These are phyloP conservation scores for Gypsophila paniculata DNA, from an alignment of 179 eudicot genomes.

Conservation along the genomic window DNA sequence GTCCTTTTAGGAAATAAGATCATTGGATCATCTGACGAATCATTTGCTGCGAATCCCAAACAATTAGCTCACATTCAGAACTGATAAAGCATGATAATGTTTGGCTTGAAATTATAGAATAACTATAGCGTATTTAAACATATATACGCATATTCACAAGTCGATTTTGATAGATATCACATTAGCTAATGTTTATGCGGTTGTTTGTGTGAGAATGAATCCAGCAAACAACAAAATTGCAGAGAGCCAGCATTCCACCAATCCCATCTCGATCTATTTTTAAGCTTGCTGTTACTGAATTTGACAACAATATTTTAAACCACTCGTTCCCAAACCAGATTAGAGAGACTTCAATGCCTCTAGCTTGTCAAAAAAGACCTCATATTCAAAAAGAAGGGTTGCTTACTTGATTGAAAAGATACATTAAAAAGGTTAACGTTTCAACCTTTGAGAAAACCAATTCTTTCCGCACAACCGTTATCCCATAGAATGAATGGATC, in stretches of 20 bases:
- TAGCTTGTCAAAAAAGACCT: neutral
- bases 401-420: neutral
- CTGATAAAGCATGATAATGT: neutral
- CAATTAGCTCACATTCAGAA: neutral
- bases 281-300: neutral
- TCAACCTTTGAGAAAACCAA: neutral
- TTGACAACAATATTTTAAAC: neutral
- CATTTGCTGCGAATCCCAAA: constrained; percentile 40
- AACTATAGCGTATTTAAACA: neutral
- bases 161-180: neutral
- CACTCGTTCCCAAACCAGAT: no score
- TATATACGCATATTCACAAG: neutral
- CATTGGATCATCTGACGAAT: constrained; percentile 54
- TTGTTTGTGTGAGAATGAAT: neutral
- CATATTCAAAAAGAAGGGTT: neutral
- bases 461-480: neutral
- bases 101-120: neutral
- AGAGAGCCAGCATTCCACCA: neutral
- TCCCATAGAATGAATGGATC: neutral
- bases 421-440: neutral
- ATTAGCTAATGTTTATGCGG: neutral
- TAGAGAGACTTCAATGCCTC: no score
- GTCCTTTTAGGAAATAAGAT: constrained; percentile 71
- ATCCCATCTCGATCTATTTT: neutral
- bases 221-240: neutral